phyloP scores from a whole-genome alignment of 441 rosid genomes.

The Gossypium lobatum region DNA sequence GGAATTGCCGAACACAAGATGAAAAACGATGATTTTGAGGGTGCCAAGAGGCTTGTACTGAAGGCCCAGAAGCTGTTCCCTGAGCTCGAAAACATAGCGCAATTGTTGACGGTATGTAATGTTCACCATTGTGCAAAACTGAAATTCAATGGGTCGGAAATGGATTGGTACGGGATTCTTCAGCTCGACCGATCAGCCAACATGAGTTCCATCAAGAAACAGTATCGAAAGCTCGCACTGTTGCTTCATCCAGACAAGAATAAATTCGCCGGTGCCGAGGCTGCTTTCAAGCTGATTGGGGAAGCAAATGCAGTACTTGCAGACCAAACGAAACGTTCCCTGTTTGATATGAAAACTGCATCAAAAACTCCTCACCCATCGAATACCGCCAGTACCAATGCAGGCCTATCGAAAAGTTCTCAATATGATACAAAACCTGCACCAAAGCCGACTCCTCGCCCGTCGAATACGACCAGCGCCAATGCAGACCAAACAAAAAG shows the following conservation, averaged over 20 bases:
- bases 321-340: constrained; percentile 26
- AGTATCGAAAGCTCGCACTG: constrained; percentile 55
- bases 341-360: constrained; percentile 35
- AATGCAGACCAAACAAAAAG: constrained; percentile 17
- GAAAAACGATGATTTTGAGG: constrained; percentile 35
- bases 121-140: constrained; percentile 48
- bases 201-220: constrained; percentile 51
- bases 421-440: constrained; percentile 4
- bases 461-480: no score
- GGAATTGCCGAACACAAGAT: constrained; percentile 40
- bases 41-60: constrained; percentile 33
- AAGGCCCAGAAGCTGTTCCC: constrained; percentile 50
- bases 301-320: constrained; percentile 50
- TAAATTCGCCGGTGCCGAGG: constrained; percentile 40
- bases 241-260: constrained; percentile 51
- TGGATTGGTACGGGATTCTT: constrained; percentile 54
- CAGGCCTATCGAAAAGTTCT: no score
- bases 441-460: no score
- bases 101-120: constrained; percentile 42
- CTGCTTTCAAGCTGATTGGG: constrained; percentile 63
- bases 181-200: constrained; percentile 44
- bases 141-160: constrained; percentile 34
- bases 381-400: constrained; percentile 17
- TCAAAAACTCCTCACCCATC: constrained; percentile 23
- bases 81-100: constrained; percentile 36